Base-by-base conservation (phyloP, 352 stramenopile species). In the Pythium periplocum region DNA sequence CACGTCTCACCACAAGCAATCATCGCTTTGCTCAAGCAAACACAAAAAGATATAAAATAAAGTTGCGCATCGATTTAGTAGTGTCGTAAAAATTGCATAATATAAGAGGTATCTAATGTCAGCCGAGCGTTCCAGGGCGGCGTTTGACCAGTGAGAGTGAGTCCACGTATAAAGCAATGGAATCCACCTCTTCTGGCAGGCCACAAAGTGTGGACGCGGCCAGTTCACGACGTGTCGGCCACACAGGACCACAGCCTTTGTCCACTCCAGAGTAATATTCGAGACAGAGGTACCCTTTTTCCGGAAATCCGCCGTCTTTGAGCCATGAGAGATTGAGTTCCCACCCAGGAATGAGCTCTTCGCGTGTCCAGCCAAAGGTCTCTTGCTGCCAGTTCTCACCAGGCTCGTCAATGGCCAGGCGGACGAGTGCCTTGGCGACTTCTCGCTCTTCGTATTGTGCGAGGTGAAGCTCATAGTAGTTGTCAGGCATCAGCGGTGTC, bases 251-350 rank as follows among this genome's bases (percentile, higher is more conserved):
- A 45, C 81, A 91, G 32, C 81, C 81, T 31, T 81, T 81, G 54
- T 91, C 81, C 0, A 75, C 76, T 1, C 81, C 81, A 5, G 81
- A 91, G 59, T 90, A 91, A 42, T 91, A 91, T 53, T 87, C 73
- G 36, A 91, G 68, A 35, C 65, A 81, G 37, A 91, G 51, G 54
- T 74, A 86, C 7, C 82, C 82, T 69, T 89, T 90, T 43, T 92
- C 77, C 3, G 79, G 77, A 51, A 90, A 89, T 1, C 75, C 78
- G 30, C 79, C 75, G 55, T 92, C 82, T 56, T 87, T 87, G 42
- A 89, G 69, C 82, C 82, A 92, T 48, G 75, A 87, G 46, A 83
- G 62, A 42, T 90, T 90, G 53, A 92, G 78, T 53, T 90, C 75
- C 82, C 82, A 92, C 17, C 82, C 82, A 0, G 82, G 82, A 31